Evolutionary conservation across 2,329 filamentous ascomycete genomes (phyloP).

Genomic region (Penicillium sp.): DNA sequence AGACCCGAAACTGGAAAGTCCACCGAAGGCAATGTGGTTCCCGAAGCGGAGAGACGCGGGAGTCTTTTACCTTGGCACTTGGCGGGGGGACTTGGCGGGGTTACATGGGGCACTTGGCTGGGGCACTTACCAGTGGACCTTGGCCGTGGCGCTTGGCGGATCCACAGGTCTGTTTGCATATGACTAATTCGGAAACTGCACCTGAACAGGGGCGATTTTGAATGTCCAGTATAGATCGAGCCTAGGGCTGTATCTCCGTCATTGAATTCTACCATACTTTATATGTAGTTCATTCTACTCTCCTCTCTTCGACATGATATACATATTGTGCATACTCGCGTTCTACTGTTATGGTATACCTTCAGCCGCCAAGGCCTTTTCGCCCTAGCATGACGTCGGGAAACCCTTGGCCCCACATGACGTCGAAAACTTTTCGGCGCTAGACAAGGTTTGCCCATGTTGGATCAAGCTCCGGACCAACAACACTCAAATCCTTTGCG

Average conservation of each 20-base stretch:
- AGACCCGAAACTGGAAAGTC: slow-evolving; percentile 8
- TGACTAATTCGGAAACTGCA: neutral
- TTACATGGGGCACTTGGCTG: neutral
- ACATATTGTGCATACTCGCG: neutral
- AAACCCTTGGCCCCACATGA: neutral
- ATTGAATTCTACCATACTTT: neutral
- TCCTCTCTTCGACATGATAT: neutral
- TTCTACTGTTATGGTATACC: neutral
- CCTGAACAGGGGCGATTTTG: neutral
- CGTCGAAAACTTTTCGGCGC: neutral
- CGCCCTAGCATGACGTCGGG: neutral
- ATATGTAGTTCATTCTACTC: neutral
- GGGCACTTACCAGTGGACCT: neutral
- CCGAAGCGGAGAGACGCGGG: slow-evolving; percentile 6
- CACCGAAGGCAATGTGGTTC: slow-evolving; percentile 6
- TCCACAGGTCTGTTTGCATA: neutral
- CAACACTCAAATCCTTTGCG: slow-evolving; percentile 15
- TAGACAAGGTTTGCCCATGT: neutral
- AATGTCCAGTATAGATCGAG: neutral
- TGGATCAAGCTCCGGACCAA: neutral
- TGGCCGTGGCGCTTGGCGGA: neutral
- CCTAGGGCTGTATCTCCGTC: too few species aligned
- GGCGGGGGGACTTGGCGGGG: neutral
- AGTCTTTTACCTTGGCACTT: slow-evolving; percentile 1
- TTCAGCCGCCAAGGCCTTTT: neutral